phyloP scores from a whole-genome alignment of 306 rosid genomes.

The Quercus cerris region DNA sequence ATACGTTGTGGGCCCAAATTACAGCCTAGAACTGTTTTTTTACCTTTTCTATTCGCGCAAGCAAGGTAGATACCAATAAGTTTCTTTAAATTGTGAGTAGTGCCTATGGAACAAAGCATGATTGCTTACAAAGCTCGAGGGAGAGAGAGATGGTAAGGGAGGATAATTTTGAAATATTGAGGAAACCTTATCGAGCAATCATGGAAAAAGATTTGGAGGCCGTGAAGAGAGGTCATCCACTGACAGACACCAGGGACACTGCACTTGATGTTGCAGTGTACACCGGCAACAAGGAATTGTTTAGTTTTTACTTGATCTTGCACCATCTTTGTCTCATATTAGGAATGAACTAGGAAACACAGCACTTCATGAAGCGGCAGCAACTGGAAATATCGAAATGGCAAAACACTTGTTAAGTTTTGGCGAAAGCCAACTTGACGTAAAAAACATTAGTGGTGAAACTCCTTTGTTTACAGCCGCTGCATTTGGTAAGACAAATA shows the following conservation, averaged over 20 bases:
- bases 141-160: too few relatives aligned
- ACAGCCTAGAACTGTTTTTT: too few relatives aligned
- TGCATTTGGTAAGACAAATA: not conserved
- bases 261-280: conserved; percentile 10
- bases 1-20: too few relatives aligned
- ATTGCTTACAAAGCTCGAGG: too few relatives aligned
- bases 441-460: conserved; percentile 1
- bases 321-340: too few relatives aligned
- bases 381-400: not conserved
- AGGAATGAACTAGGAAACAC: not conserved
- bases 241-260: not conserved
- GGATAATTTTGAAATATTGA: not conserved
- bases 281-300: not conserved
- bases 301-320: too few relatives aligned
- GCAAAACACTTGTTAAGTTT: not conserved
- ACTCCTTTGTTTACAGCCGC: conserved; percentile 27
- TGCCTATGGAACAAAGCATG: too few relatives aligned
- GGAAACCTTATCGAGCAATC: not conserved
- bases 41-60: too few relatives aligned
- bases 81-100: too few relatives aligned
- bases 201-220: not conserved
- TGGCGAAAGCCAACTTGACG: too few relatives aligned
- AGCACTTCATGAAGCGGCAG: conserved; percentile 21
- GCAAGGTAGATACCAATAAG: too few relatives aligned
- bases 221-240: not conserved